phyloP scores from a whole-genome alignment of 1,284 basidiomycete genomes.

The Cystobasidium pallidum region DNA sequence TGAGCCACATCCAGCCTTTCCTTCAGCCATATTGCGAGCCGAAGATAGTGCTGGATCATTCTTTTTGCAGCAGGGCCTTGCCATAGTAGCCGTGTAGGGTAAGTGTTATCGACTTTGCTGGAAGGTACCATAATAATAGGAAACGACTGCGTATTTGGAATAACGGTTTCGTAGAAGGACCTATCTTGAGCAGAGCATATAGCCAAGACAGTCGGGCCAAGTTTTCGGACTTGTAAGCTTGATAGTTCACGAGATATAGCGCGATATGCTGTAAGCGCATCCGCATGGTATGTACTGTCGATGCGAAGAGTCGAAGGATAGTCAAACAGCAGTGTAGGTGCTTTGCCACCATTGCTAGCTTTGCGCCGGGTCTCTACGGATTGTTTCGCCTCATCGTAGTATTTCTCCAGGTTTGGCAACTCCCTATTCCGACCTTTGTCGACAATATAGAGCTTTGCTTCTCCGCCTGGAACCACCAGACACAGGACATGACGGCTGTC shows the following conservation, averaged over 20 bases:
- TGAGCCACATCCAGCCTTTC: slow-evolving; percentile 79
- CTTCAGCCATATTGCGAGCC: slow-evolving; percentile 76
- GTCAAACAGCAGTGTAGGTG: slow-evolving; percentile 60
- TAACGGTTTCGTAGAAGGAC: slow-evolving; percentile 75
- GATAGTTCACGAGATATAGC: slow-evolving; percentile 87
- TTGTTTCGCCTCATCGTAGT: slow-evolving; percentile 68
- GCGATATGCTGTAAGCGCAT: slow-evolving; percentile 77
- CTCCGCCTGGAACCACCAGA: slow-evolving; percentile 75
- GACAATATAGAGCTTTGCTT: slow-evolving; percentile 81
- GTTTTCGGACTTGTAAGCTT: slow-evolving; percentile 64
- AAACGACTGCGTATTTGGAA: slow-evolving; percentile 78
- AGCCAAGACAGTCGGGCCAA: slow-evolving; percentile 70
- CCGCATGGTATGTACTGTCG: slow-evolving; percentile 73
- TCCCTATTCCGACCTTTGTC: slow-evolving; percentile 85
- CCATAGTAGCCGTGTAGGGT: slow-evolving; percentile 61
- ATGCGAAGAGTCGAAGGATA: slow-evolving; percentile 77
- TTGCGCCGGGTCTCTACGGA: slow-evolving; percentile 50
- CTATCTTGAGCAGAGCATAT: slow-evolving; percentile 85
- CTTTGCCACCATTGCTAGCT: slow-evolving; percentile 50
- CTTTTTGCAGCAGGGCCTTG: slow-evolving; percentile 62
- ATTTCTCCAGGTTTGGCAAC: slow-evolving; percentile 73
- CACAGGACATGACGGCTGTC: slow-evolving; percentile 86
- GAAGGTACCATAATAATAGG: slow-evolving; percentile 86
- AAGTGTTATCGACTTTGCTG: slow-evolving; percentile 62
- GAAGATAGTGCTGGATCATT: slow-evolving; percentile 82